Base-by-base conservation (phyloP, 305 asterid species). In the Fraxinus baroniana region DNA sequence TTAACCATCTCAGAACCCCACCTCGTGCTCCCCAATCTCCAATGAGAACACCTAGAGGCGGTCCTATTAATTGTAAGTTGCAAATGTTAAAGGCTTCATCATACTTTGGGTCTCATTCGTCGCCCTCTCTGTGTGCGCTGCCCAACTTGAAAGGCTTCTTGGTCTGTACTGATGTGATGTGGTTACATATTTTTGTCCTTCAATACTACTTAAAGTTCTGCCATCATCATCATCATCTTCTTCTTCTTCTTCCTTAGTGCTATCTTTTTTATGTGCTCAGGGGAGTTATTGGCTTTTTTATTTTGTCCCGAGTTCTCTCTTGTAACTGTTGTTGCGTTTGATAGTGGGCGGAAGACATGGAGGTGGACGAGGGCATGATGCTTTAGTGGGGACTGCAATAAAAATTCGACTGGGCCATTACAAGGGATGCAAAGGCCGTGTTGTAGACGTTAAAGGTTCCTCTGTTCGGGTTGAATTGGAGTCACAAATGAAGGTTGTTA, bases 401-500 rank as follows among this genome's bases (percentile, higher is more conserved):
- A 96, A 94, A 87, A 92, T 96, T 84, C 97, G 98, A 52, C 66
- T 86, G 77, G 99, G 99, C 78, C 93, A 91, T 77, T 92, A 88
- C 85, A 96, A 96, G 86, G 99, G 99, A n/a, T 92, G 93, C 84
- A 93, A 93, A 85, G 98, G 99, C 20, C 96, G 95, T 44, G 99
- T 96, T 80, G 87, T 85, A 74, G 98, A 92, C 66, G 91, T 96
- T 41, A 93, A 93, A 89, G 98, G 96, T 85, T 79, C 95, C 79
- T 86, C 81, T 52, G 92, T 96, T 70, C 97, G 98, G 36, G 98
- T 96, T 80, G 98, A 96, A 85, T 88, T 96, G 82, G 98, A 93
- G 88, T 91, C 99, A 5, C 98, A 94, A 85, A 93, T 96, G 98
- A 93, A 90, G 89, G 92, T 91, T 68, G 97, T 94, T 81, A 88